A percentile compares a stretch with the other conserved stretches of the same genome.
Conservation (phyloP, 257 asterid species). For the Rubia yunnanensis region DNA sequence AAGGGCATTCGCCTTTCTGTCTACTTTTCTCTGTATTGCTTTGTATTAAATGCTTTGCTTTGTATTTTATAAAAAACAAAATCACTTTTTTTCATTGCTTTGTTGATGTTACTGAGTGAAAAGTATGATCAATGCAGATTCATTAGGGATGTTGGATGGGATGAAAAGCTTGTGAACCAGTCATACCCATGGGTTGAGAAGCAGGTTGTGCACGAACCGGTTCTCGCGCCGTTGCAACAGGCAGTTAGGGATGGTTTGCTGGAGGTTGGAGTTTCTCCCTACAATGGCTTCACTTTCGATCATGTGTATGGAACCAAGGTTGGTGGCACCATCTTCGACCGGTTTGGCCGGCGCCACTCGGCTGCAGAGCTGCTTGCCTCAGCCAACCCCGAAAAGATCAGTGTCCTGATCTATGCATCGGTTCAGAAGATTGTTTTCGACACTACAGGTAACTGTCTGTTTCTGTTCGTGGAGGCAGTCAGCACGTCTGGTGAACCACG, state of each 20-base stretch:
- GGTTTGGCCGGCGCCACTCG: constrained; percentile 78
- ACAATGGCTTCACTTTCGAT: constrained; percentile 91
- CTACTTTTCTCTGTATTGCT: background rate
- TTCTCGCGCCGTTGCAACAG: constrained; percentile 68
- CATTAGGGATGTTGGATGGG: constrained; percentile 68
- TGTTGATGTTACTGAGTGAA: background rate
- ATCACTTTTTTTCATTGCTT: background rate
- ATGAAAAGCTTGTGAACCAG: constrained; percentile 69
- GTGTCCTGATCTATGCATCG: constrained; percentile 64
- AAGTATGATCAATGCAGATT: constrained; percentile 40
- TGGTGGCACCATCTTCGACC: constrained; percentile 90
- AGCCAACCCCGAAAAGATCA: constrained; percentile 53
- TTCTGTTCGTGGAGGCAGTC: too few species aligned
- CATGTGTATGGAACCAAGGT: constrained; percentile 86
- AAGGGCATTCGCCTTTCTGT: too few species aligned
- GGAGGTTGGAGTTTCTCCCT: constrained; percentile 81
- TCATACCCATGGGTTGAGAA: constrained; percentile 94
- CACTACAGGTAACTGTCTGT: constrained; percentile 46
- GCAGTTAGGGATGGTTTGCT: constrained; percentile 67
- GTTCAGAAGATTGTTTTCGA: constrained; percentile 73
- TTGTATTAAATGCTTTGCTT: background rate
- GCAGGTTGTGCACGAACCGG: constrained; percentile 72
- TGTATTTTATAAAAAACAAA: background rate
- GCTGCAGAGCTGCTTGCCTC: constrained; percentile 86
- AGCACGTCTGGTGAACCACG: too few species aligned